phyloP scores from a whole-genome alignment of 2,329 filamentous ascomycete genomes.

The Xylariales sp. region DNA sequence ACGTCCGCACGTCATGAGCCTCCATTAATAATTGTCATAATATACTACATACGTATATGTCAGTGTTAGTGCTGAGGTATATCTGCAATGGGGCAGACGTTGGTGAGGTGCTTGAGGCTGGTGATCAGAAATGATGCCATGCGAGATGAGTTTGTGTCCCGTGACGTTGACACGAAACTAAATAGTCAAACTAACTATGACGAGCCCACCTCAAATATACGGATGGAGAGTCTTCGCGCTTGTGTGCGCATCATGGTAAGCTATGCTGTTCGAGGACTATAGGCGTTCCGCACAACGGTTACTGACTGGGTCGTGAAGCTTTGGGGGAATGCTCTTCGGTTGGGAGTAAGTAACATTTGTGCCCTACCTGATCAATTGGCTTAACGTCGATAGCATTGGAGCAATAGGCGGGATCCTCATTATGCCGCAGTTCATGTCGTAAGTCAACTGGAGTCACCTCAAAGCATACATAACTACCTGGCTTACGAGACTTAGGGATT shows the following conservation, averaged over 20 bases:
- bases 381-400: constrained; percentile 52
- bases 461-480: constrained; percentile 6
- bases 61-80: no score
- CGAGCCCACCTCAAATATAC: constrained; percentile 58
- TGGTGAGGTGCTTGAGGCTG: constrained; percentile 41
- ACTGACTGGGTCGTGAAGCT: constrained; percentile 42
- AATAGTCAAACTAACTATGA: no score
- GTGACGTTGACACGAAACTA: no score
- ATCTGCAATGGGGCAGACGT: constrained; percentile 33
- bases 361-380: no score
- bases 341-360: constrained; percentile 29
- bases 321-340: constrained; percentile 55
- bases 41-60: neutral
- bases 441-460: constrained; percentile 15
- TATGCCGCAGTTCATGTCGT: constrained; percentile 53
- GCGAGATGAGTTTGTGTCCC: constrained; percentile 48
- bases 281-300: neutral
- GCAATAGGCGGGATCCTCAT: constrained; percentile 65
- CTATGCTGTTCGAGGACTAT: neutral
- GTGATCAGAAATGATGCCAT: constrained; percentile 68
- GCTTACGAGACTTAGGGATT: constrained; percentile 33
- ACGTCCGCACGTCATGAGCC: neutral
- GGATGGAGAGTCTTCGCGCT: constrained; percentile 64
- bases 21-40: neutral
- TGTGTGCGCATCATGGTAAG: constrained; percentile 42